Evolutionary conservation across 257 asterid genomes (phyloP).

Genomic region (Nicotiana otophora): DNA sequence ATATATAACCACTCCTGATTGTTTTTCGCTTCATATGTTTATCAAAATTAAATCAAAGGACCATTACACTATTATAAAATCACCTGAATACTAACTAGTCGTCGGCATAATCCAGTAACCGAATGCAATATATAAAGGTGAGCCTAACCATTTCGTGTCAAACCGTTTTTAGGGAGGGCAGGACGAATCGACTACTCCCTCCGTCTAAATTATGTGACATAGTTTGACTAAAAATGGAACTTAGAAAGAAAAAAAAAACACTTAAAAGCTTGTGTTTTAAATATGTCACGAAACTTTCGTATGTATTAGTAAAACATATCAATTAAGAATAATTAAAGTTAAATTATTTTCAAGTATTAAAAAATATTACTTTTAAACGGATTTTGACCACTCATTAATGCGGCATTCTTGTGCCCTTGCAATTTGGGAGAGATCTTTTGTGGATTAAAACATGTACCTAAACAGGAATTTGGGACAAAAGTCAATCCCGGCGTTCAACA

Average conservation of each 20-base stretch:
- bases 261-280: background rate
- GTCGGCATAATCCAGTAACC: too few species aligned
- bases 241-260: background rate
- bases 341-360: background rate
- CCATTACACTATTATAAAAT: background rate
- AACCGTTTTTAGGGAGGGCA: too few species aligned
- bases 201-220: background rate
- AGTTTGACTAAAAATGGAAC: background rate
- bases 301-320: background rate
- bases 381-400: background rate
- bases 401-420: background rate
- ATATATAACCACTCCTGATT: background rate
- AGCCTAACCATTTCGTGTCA: too few species aligned
- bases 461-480: background rate
- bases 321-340: background rate
- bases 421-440: background rate
- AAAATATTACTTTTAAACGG: too few species aligned
- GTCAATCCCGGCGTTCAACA: background rate
- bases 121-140: too few species aligned
- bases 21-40: background rate
- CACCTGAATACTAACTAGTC: background rate
- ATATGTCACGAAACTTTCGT: background rate
- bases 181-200: too few species aligned
- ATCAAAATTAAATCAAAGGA: background rate
- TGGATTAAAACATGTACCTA: background rate